phyloP scores from a whole-genome alignment of 2,329 filamentous ascomycete species.

The Fusarium tricinctum region DNA sequence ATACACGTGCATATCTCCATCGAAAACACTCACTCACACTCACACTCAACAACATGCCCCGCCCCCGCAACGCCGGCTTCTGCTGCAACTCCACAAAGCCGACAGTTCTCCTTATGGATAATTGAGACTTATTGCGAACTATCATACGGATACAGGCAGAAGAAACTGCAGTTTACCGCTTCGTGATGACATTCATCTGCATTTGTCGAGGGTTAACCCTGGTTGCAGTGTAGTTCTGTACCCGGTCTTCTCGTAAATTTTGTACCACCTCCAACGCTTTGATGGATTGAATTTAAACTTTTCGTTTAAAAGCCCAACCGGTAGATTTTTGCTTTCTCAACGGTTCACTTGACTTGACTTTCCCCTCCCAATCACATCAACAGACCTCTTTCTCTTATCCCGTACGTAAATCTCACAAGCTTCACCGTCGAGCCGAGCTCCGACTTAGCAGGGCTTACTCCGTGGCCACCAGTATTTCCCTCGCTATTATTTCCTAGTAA shows the following conservation, averaged over 20 bases:
- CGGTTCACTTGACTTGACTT: constrained; percentile 4
- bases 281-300: constrained; percentile 19
- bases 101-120: constrained; percentile 17
- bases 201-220: neutral
- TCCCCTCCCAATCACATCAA: constrained; percentile 3
- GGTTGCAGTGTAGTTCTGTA: neutral
- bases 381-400: neutral
- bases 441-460: neutral
- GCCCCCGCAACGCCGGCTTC: constrained; percentile 40
- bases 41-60: constrained; percentile 27
- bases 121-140: neutral
- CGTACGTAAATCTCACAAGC: neutral
- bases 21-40: constrained; percentile 1
- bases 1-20: constrained; percentile 15
- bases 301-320: constrained; percentile 16
- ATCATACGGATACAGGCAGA: constrained; percentile 1
- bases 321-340: constrained; percentile 19
- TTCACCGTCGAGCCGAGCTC: neutral
- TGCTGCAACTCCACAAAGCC: constrained; percentile 33
- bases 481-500: neutral
- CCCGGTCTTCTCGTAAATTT: neutral
- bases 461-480: neutral
- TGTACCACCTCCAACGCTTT: constrained; percentile 3
- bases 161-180: neutral
- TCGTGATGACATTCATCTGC: neutral